Conservation (phyloP, 805 yeast genomes). For the Kuraishia ogatae region DNA sequence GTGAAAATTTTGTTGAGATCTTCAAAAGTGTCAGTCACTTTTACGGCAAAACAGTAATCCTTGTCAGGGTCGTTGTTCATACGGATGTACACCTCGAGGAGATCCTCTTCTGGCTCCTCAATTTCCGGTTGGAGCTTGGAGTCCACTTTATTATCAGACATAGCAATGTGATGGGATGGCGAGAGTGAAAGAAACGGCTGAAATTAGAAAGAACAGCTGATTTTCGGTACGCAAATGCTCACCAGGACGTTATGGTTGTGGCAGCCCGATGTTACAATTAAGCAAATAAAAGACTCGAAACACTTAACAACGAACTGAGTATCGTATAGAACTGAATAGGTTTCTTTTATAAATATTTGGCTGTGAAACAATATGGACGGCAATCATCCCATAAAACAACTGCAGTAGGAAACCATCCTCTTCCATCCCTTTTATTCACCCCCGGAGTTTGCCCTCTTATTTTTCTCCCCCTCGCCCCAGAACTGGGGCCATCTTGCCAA, state of each 20-base stretch:
- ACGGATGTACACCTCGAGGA: conserved; percentile 55
- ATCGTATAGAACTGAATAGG: too few species aligned
- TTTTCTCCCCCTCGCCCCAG: not conserved
- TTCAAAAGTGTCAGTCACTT: conserved; percentile 46
- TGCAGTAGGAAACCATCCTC: not conserved
- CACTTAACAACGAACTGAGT: too few species aligned
- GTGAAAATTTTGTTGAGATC: conserved; percentile 55
- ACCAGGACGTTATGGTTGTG: too few species aligned
- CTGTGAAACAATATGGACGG: not conserved
- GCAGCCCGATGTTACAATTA: too few species aligned
- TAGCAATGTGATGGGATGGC: not conserved
- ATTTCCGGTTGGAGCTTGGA: conserved; percentile 9
- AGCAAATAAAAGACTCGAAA: too few species aligned
- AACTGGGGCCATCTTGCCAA: not conserved
- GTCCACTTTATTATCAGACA: conserved; percentile 7
- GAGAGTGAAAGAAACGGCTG: too few species aligned
- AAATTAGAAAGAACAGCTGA: too few species aligned
- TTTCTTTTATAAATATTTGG: too few species aligned
- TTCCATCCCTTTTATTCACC: not conserved
- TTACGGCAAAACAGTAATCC: conserved; percentile 84
- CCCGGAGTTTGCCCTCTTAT: not conserved
- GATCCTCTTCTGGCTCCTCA: conserved; percentile 3
- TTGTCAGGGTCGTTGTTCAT: conserved; percentile 79
- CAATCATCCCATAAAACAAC: not conserved
- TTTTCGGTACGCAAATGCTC: too few species aligned